phyloP scores from a whole-genome alignment of 2,329 filamentous ascomycete genomes.

The Emericellopsis atlantica region DNA sequence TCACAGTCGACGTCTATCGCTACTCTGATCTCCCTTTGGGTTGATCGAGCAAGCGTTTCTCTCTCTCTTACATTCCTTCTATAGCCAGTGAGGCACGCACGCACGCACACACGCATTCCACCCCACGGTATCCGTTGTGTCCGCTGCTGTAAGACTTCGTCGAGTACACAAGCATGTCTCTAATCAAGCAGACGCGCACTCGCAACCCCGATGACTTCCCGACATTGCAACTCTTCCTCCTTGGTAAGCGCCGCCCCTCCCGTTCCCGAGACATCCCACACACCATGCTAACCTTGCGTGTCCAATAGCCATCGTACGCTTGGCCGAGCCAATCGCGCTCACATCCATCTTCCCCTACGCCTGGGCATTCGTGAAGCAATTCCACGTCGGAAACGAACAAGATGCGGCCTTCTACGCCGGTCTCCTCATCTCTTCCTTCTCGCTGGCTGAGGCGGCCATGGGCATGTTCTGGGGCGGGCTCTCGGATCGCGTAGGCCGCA shows the following conservation, averaged over 20 bases:
- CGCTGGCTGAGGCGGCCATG: conserved; percentile 68
- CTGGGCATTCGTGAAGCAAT: conserved; percentile 69
- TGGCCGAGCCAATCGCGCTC: conserved; percentile 84
- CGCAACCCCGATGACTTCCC: conserved; percentile 67
- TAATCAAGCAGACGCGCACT: conserved; percentile 34
- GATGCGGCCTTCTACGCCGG: conserved; percentile 84
- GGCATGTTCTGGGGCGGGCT: conserved; percentile 81
- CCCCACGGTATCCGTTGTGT: conserved; percentile 6
- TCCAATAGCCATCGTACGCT: conserved; percentile 67
- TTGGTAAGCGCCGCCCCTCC: conserved; percentile 45
- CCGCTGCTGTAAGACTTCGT: conserved; percentile 29
- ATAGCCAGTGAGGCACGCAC: not conserved
- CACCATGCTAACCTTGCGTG: conserved; percentile 5
- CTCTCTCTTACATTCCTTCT: not conserved
- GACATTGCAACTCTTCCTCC: conserved; percentile 66
- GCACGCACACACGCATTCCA: conserved; percentile 8
- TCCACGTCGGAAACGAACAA: conserved; percentile 56
- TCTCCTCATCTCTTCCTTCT: conserved; percentile 76
- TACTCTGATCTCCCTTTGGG: not conserved
- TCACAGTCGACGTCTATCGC: not conserved
- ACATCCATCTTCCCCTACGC: conserved; percentile 91
- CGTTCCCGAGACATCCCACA: not conserved
- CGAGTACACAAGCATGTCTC: conserved; percentile 33
- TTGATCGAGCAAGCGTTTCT: not conserved
- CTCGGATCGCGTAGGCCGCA: conserved; percentile 72